Percentiles rank a stretch among this genome's conserved stretches.
Evolutionary conservation across 352 stramenopile genomes (phyloP).

Genomic region (Pythium biforme): DNA sequence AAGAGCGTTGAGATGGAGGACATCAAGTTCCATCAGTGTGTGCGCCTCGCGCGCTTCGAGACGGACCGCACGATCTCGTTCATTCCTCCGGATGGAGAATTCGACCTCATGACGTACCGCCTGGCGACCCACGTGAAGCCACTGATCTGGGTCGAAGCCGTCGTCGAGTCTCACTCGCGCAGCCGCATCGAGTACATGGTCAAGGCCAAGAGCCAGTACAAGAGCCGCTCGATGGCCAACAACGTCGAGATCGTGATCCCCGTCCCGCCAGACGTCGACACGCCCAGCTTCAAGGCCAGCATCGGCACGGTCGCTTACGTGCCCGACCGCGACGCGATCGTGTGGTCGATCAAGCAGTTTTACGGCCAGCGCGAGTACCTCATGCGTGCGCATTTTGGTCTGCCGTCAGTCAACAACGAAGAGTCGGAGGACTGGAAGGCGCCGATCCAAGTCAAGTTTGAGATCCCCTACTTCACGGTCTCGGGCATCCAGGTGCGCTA

Average conservation of each 20-base stretch:
- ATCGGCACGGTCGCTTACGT: conserved; percentile 98
- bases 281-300: conserved; percentile 97
- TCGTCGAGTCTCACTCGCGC: conserved; percentile 97
- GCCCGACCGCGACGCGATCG: conserved; percentile 97
- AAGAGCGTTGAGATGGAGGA: conserved; percentile 97
- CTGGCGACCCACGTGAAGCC: conserved; percentile 99
- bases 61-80: conserved; percentile 99
- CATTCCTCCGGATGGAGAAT: conserved; percentile 99
- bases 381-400: conserved; percentile 99
- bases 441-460: conserved; percentile 96
- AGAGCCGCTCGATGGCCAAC: conserved; percentile 97
- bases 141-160: conserved; percentile 97
- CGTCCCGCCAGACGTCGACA: conserved; percentile 98
- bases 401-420: conserved; percentile 94
- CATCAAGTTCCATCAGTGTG: conserved; percentile 99
- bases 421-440: conserved; percentile 88
- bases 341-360: conserved; percentile 99
- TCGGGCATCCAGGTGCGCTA: conserved; percentile 99
- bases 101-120: conserved; percentile 99
- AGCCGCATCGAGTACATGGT: conserved; percentile 98
- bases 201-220: conserved; percentile 99
- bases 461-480: conserved; percentile 95
- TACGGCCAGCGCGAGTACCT: conserved; percentile 97
- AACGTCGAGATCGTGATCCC: conserved; percentile 99
- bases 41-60: conserved; percentile 98